Conservation (phyloP, 2,329 filamentous ascomycete species). For the Sporothrix luriei region DNA sequence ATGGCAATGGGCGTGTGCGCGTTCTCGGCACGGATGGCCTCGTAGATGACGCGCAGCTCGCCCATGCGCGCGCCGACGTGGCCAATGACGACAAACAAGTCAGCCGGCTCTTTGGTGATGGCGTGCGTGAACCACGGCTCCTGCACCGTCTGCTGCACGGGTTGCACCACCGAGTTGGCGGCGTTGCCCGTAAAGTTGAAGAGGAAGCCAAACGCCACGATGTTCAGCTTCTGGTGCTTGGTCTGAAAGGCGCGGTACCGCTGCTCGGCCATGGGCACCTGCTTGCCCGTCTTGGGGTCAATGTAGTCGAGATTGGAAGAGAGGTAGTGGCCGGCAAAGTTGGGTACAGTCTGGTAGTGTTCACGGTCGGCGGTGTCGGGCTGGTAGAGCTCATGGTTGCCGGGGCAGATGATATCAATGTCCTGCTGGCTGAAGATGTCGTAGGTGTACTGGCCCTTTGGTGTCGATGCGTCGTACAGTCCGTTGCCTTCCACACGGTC, state of each 20-base stretch:
- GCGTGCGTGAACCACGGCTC: constrained; percentile 88
- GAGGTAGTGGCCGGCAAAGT: constrained; percentile 78
- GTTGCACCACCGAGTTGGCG: constrained; percentile 84
- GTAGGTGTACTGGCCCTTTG: constrained; percentile 86
- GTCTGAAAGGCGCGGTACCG: constrained; percentile 89
- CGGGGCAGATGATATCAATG: constrained; percentile 81
- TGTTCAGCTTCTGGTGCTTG: constrained; percentile 79
- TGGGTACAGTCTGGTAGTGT: constrained; percentile 76
- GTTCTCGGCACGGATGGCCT: constrained; percentile 72
- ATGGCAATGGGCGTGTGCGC: constrained; percentile 86
- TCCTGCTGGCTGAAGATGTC: constrained; percentile 81
- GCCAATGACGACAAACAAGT: constrained; percentile 83
- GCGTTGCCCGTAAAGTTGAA: constrained; percentile 91
- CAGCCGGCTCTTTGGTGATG: constrained; percentile 73
- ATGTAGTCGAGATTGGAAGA: constrained; percentile 93
- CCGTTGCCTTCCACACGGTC: constrained; percentile 93
- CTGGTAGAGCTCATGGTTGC: constrained; percentile 95
- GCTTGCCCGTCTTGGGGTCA: constrained; percentile 64
- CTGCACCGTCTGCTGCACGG: constrained; percentile 76
- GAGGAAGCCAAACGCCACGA: constrained; percentile 90
- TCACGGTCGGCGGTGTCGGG: constrained; percentile 76
- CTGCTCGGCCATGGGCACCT: constrained; percentile 71
- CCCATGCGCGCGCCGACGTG: constrained; percentile 81
- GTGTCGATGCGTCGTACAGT: constrained; percentile 84
- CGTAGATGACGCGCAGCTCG: constrained; percentile 77